Evolutionary conservation across 768 basidiomycete species (phyloP).

Genomic region (Suillus bovinus): DNA sequence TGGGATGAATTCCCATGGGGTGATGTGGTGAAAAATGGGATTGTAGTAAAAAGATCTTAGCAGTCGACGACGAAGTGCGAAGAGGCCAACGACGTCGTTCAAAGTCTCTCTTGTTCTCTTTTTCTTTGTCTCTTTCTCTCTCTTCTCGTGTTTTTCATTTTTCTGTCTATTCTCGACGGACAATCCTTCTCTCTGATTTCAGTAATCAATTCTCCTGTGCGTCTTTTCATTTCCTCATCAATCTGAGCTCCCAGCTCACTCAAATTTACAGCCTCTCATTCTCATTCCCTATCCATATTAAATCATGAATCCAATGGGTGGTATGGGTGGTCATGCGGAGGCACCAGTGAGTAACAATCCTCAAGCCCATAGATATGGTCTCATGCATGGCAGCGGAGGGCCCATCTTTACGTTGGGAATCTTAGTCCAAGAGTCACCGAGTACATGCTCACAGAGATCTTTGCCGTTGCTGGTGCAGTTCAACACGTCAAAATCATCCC

Average conservation of each 20-base stretch:
- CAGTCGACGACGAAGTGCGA: slow-evolving; percentile 22
- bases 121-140: slow-evolving; percentile 35
- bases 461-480: slow-evolving; percentile 94
- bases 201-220: slow-evolving; percentile 25
- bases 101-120: slow-evolving; percentile 27
- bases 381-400: slow-evolving; percentile 62
- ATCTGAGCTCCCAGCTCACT: slow-evolving; percentile 14
- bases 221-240: slow-evolving; percentile 27
- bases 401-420: slow-evolving; percentile 99
- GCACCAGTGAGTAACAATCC: slow-evolving; percentile 60
- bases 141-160: slow-evolving; percentile 36
- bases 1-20: slow-evolving; percentile 24
- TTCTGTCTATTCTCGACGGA: slow-evolving; percentile 43
- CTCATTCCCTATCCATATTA: slow-evolving; percentile 41
- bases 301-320: slow-evolving; percentile 72
- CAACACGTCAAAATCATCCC: slow-evolving; percentile 99
- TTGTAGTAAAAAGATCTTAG: slow-evolving; percentile 18
- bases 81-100: slow-evolving; percentile 17
- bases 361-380: slow-evolving; percentile 4
- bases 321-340: slow-evolving; percentile 66
- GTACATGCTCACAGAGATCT: slow-evolving; percentile 98
- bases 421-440: slow-evolving; percentile 97
- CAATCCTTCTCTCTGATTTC: slow-evolving; percentile 41
- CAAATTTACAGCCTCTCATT: slow-evolving; percentile 15
- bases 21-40: slow-evolving; percentile 13